phyloP scores from a whole-genome alignment of 106 monocot genomes.

The Narthecium ossifragum region DNA sequence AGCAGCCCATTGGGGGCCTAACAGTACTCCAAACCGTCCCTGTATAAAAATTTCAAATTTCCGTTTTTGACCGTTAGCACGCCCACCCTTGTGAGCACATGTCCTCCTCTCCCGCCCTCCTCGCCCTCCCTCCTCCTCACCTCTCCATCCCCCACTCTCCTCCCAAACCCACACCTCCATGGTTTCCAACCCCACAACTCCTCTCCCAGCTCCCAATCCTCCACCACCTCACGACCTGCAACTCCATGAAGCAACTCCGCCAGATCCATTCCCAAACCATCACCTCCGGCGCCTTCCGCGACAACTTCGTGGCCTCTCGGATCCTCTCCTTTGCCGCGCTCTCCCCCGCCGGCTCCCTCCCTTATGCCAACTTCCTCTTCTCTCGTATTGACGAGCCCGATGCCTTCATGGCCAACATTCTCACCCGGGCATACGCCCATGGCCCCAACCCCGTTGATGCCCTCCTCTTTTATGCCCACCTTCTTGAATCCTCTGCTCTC shows the following conservation, averaged over 20 bases:
- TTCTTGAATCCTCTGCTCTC: background rate
- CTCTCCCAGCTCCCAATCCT: background rate
- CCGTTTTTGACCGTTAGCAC: too few species aligned
- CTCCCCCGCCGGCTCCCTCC: constrained; percentile 6
- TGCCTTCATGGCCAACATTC: background rate
- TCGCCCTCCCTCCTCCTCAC: background rate
- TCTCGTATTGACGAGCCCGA: background rate
- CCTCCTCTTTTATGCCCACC: constrained; percentile 11
- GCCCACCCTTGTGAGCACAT: too few species aligned
- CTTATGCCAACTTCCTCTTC: constrained; percentile 6
- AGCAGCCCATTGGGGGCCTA: too few species aligned
- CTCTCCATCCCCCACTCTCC: background rate
- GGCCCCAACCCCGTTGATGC: constrained; percentile 1
- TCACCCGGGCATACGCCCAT: constrained; percentile 19
- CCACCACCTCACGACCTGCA: background rate
- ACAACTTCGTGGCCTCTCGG: constrained; percentile 8
- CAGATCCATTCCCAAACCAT: constrained; percentile 2
- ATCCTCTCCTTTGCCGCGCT: constrained; percentile 5
- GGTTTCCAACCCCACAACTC: background rate
- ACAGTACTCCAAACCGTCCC: too few species aligned
- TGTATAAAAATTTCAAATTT: too few species aligned
- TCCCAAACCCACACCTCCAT: background rate
- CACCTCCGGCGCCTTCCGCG: constrained; percentile 2
- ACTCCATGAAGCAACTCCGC: constrained; percentile 2
- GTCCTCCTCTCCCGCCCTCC: background rate